phyloP scores from a whole-genome alignment of 257 asterid genomes.

The Solanum lycopersicoides region DNA sequence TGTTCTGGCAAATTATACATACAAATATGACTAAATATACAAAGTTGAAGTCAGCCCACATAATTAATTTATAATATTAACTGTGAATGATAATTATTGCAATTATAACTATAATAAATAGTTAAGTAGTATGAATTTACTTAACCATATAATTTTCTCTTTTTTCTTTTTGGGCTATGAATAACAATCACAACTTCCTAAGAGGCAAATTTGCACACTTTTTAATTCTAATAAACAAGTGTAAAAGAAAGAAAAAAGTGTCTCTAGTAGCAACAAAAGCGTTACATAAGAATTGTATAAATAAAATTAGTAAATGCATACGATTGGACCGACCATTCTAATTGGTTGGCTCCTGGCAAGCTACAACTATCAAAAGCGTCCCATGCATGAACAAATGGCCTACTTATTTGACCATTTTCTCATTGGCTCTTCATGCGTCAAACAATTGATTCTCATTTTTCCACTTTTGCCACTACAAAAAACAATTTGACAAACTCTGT shows the following conservation, averaged over 20 bases:
- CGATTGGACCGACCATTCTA: neutral
- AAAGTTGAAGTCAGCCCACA: too few relatives aligned
- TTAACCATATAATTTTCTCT: too few relatives aligned
- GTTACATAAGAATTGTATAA: neutral
- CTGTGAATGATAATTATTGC: too few relatives aligned
- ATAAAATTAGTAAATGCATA: neutral
- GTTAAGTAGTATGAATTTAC: too few relatives aligned
- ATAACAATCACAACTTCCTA: neutral
- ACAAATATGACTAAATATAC: too few relatives aligned
- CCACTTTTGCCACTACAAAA: neutral
- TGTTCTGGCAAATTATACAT: too few relatives aligned
- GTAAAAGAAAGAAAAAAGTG: neutral
- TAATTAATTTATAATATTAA: too few relatives aligned
- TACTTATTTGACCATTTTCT: neutral
- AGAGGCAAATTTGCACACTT: neutral
- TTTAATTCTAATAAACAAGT: neutral
- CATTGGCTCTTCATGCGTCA: neutral
- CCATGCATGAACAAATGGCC: neutral
- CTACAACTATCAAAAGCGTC: neutral
- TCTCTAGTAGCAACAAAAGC: neutral
- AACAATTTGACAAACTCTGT: neutral
- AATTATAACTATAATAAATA: too few relatives aligned
- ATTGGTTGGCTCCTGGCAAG: neutral
- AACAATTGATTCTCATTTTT: neutral
- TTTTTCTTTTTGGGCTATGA: neutral